phyloP scores from a whole-genome alignment of 1,284 basidiomycete genomes.

The Xerocomus nothofagi region DNA sequence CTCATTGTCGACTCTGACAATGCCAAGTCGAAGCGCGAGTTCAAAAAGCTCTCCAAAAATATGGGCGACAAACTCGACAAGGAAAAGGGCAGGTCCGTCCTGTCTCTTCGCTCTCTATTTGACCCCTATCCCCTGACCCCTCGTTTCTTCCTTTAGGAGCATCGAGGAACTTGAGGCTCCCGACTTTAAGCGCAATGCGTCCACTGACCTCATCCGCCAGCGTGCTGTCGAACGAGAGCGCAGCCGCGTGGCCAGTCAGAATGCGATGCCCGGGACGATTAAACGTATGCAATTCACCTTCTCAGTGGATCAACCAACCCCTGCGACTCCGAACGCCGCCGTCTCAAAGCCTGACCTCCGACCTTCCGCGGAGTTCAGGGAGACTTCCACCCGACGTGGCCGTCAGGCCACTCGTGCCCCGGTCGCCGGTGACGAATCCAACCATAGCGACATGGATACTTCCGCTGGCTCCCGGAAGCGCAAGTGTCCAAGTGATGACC shows the following conservation, averaged over 20 bases:
- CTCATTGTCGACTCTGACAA: conserved; percentile 86
- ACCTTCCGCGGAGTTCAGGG: conserved; percentile 66
- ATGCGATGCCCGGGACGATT: conserved; percentile 64
- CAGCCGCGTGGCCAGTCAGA: conserved; percentile 66
- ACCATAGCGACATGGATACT: conserved; percentile 21
- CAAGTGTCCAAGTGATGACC: conserved; percentile 33
- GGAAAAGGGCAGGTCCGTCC: conserved; percentile 76
- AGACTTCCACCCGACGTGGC: conserved; percentile 42
- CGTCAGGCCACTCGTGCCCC: conserved; percentile 39
- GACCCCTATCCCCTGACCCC: conserved; percentile 36
- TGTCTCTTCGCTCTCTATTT: conserved; percentile 4
- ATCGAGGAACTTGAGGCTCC: conserved; percentile 80
- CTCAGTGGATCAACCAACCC: conserved; percentile 66
- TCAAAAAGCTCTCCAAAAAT: conserved; percentile 78
- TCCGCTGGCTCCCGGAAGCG: conserved; percentile 40
- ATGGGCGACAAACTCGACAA: conserved; percentile 88
- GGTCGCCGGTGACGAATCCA: conserved; percentile 34
- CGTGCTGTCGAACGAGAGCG: conserved; percentile 78
- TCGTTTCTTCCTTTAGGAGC: conserved; percentile 44
- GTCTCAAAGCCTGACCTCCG: conserved; percentile 66
- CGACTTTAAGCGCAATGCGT: conserved; percentile 70
- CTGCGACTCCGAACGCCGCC: conserved; percentile 41
- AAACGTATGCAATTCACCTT: conserved; percentile 86
- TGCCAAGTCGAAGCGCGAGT: conserved; percentile 80
- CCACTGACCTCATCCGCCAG: conserved; percentile 72